Evolutionary conservation across 345 rosid species (phyloP).

Genomic region (Salix koriyanagi): DNA sequence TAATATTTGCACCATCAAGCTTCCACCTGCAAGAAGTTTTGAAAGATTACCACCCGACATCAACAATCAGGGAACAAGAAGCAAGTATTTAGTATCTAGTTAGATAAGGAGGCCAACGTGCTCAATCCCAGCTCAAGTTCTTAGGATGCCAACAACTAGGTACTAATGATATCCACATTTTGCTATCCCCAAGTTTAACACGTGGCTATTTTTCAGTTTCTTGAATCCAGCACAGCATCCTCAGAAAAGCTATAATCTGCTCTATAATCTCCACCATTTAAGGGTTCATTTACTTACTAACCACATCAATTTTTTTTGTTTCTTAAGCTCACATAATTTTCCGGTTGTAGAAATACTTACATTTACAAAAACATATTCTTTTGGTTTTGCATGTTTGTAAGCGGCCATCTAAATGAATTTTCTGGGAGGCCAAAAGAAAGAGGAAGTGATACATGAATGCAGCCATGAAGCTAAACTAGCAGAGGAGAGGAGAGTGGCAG

Average conservation of each 20-base stretch:
- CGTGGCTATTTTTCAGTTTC: not conserved
- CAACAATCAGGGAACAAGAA: not conserved
- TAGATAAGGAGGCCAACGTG: not conserved
- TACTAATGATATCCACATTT: not conserved
- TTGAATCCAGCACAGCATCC: not conserved
- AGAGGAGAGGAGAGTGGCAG: not conserved
- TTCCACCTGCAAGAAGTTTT: slow-evolving; percentile 37
- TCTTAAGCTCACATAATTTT: not conserved
- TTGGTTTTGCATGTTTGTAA: not conserved
- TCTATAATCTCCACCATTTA: too few relatives aligned
- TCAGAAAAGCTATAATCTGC: not conserved
- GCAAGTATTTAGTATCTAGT: not conserved
- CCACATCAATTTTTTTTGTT: not conserved
- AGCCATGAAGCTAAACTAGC: not conserved
- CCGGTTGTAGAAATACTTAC: too few relatives aligned
- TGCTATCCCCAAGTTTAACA: not conserved
- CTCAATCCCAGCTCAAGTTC: not conserved
- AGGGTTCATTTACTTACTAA: not conserved
- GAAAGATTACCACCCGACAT: not conserved
- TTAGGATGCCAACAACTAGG: not conserved
- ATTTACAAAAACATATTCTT: not conserved
- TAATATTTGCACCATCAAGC: slow-evolving; percentile 49
- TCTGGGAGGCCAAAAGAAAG: not conserved
- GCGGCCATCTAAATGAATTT: not conserved
- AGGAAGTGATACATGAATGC: not conserved